Conservation (phyloP, 2,329 filamentous ascomycete genomes). For the Leptographium procerum region DNA sequence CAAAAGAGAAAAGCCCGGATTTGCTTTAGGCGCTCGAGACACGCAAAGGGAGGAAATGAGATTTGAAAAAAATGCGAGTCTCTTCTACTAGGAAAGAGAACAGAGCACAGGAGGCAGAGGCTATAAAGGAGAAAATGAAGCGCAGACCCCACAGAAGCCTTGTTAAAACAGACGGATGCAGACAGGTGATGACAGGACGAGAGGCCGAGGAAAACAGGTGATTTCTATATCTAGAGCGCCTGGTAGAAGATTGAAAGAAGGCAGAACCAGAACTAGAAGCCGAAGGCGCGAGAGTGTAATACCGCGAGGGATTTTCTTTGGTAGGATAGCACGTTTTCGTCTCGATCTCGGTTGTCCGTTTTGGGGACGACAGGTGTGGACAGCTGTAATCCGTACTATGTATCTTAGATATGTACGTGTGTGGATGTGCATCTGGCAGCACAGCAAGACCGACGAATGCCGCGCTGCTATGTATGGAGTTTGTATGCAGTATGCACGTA, state of each 20-base stretch:
- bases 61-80: background rate
- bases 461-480: no score
- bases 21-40: background rate
- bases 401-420: no score
- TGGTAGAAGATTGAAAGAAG: background rate
- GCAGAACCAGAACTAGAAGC: background rate
- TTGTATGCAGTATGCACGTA: background rate
- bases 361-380: background rate
- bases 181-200: constrained; percentile 2
- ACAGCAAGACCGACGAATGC: background rate
- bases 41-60: background rate
- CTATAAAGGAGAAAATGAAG: background rate
- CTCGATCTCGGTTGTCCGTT: background rate
- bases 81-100: no score
- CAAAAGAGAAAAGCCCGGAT: no score
- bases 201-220: constrained; percentile 1
- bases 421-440: background rate
- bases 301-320: background rate
- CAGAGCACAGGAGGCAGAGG: background rate
- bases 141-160: background rate
- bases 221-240: background rate
- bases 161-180: background rate
- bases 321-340: background rate
- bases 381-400: no score
- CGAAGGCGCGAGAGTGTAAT: background rate